Evolutionary conservation across 139 green algal species (phyloP).

Genomic region (Tetradesmus obliquus): DNA sequence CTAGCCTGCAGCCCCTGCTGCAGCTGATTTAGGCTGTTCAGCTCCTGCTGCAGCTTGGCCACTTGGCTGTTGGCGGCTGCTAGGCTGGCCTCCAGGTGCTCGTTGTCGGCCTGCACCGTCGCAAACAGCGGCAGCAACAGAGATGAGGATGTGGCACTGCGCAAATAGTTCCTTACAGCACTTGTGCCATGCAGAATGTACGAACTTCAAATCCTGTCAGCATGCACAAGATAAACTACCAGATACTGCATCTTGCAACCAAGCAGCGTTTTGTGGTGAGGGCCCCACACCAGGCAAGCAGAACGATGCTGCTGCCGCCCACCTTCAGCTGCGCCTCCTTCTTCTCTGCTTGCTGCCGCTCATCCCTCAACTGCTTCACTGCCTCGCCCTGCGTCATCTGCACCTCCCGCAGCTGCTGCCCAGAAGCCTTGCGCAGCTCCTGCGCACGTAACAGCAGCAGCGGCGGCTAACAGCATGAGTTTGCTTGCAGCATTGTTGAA

Average conservation of each 20-base stretch:
- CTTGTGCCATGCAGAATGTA: background rate
- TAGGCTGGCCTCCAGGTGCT: constrained; percentile 25
- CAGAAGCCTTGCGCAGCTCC: constrained; percentile 67
- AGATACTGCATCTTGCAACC: too few relatives aligned
- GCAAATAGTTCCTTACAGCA: background rate
- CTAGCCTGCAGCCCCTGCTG: constrained; percentile 43
- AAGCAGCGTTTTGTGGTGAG: too few relatives aligned
- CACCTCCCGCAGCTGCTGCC: constrained; percentile 67
- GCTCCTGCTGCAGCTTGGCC: constrained; percentile 14
- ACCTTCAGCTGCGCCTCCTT: constrained; percentile 54
- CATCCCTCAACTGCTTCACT: constrained; percentile 62
- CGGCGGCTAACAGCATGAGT: background rate
- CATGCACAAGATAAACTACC: background rate
- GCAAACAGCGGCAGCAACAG: constrained; percentile 9
- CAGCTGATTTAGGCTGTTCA: constrained; percentile 27
- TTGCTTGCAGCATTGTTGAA: background rate
- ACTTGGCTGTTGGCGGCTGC: constrained; percentile 18
- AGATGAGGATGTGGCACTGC: background rate
- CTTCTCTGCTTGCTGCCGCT: constrained; percentile 52
- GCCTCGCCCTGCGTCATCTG: constrained; percentile 69
- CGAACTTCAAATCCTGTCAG: background rate
- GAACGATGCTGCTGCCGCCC: background rate
- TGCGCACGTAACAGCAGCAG: constrained; percentile 32
- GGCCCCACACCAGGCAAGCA: background rate
- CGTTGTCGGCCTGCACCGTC: constrained; percentile 37